phyloP scores from a whole-genome alignment of 306 rosid genomes.

The Prunus padus region DNA sequence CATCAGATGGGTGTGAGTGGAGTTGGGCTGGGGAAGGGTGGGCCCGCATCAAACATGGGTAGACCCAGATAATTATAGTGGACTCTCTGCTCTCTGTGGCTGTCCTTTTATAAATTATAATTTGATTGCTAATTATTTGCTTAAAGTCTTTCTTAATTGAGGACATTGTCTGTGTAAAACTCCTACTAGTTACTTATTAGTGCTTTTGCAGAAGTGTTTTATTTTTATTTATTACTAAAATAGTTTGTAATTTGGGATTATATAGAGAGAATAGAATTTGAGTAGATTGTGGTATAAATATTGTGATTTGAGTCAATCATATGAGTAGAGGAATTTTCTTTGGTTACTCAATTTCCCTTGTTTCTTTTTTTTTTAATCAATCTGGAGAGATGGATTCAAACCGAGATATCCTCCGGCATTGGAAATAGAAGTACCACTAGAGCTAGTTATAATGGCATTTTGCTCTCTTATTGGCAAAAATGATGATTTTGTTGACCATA shows the following conservation, averaged over 20 bases:
- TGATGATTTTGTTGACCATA: background rate
- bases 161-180: background rate
- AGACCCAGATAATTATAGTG: slow-evolving; percentile 25
- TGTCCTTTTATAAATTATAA: background rate
- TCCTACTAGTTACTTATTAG: background rate
- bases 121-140: slow-evolving; percentile 1
- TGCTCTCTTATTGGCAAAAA: background rate
- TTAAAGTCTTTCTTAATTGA: background rate
- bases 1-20: slow-evolving; percentile 52
- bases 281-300: background rate
- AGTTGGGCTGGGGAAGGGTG: slow-evolving; percentile 60
- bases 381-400: no score
- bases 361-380: no score
- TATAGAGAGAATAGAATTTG: background rate
- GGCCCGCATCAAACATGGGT: slow-evolving; percentile 53
- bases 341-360: background rate
- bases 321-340: background rate
- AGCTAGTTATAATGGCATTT: no score
- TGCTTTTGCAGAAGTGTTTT: background rate
- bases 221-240: background rate
- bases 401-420: no score
- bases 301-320: background rate
- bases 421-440: no score
- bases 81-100: background rate
- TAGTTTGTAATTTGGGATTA: background rate